Evolutionary conservation across 164 flowering plant species (phyloP).

Genomic region (Umbilicus rupestris): DNA sequence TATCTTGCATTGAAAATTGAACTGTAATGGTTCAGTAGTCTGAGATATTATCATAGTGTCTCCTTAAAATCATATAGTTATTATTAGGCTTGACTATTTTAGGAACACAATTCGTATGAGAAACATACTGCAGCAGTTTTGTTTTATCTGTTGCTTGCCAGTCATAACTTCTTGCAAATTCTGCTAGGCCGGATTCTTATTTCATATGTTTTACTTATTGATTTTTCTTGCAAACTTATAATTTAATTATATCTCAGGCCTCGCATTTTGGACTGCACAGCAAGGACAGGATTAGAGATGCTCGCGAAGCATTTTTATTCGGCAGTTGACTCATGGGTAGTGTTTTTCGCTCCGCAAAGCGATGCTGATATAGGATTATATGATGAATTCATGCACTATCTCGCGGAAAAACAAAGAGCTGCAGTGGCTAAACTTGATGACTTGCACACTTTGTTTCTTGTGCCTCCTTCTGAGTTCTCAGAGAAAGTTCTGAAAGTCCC

Average conservation of each 20-base stretch:
- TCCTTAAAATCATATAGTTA: too few relatives aligned
- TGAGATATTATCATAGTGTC: too few relatives aligned
- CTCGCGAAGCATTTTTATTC: conserved; percentile 93
- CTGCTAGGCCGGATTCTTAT: not conserved
- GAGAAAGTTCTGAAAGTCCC: conserved; percentile 89
- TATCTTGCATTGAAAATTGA: too few relatives aligned
- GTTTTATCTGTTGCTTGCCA: not conserved
- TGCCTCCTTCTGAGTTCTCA: conserved; percentile 93
- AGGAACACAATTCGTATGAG: too few relatives aligned
- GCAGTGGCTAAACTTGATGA: conserved; percentile 93
- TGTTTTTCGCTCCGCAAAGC: conserved; percentile 78
- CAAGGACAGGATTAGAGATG: conserved; percentile 91
- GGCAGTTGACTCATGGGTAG: conserved; percentile 70
- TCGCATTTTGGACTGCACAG: conserved; percentile 77
- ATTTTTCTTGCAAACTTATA: not conserved
- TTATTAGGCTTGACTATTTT: too few relatives aligned
- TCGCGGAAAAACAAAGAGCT: conserved; percentile 83
- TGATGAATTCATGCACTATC: conserved; percentile 83
- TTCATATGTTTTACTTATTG: not conserved
- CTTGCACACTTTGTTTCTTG: conserved; percentile 74
- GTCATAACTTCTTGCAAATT: not conserved
- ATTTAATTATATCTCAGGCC: conserved; percentile 49
- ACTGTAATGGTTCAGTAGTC: too few relatives aligned
- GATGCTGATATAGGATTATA: conserved; percentile 77
- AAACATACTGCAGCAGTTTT: too few relatives aligned